These are phyloP conservation scores for Cystobasidium pallidum DNA, from an alignment of 1,284 basidiomycete species.

Conservation along the genomic window DNA sequence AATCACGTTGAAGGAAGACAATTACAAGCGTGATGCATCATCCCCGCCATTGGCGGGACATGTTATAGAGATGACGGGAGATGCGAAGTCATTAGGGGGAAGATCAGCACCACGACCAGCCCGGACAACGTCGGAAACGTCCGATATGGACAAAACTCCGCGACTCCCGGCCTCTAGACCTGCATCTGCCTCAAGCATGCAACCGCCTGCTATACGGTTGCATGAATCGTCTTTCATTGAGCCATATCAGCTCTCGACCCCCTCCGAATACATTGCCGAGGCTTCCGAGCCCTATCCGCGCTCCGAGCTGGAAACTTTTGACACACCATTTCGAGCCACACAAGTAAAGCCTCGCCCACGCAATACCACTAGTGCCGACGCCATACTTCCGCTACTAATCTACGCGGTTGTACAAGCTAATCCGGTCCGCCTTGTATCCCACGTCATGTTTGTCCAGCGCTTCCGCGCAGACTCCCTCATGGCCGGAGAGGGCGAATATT, in stretches of 20 bases:
- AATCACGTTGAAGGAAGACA: conserved; percentile 54
- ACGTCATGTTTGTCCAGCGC: conserved; percentile 82
- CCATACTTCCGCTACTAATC: conserved; percentile 85
- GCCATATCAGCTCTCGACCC: conserved; percentile 46
- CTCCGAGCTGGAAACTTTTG: conserved; percentile 39
- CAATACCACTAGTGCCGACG: conserved; percentile 62
- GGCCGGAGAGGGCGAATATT: conserved; percentile 86
- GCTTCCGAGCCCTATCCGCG: conserved; percentile 24
- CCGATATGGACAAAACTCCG: conserved; percentile 24
- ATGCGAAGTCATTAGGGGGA: conserved; percentile 21
- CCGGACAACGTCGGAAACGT: conserved; percentile 30
- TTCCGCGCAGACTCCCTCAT: conserved; percentile 71
- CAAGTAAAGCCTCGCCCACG: not conserved
- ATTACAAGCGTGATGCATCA: not conserved
- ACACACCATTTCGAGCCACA: conserved; percentile 29
- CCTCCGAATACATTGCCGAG: conserved; percentile 37
- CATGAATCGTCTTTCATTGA: conserved; percentile 45
- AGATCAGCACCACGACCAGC: conserved; percentile 40
- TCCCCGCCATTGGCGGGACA: conserved; percentile 25
- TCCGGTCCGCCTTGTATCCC: conserved; percentile 78
- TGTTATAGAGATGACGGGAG: conserved; percentile 54
- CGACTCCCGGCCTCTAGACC: conserved; percentile 16
- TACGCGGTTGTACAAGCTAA: conserved; percentile 88
- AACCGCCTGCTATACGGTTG: conserved; percentile 48
- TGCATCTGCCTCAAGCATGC: not conserved